Evolutionary conservation across 164 flowering plant species (phyloP).

Genomic region (Vitis amurensis): DNA sequence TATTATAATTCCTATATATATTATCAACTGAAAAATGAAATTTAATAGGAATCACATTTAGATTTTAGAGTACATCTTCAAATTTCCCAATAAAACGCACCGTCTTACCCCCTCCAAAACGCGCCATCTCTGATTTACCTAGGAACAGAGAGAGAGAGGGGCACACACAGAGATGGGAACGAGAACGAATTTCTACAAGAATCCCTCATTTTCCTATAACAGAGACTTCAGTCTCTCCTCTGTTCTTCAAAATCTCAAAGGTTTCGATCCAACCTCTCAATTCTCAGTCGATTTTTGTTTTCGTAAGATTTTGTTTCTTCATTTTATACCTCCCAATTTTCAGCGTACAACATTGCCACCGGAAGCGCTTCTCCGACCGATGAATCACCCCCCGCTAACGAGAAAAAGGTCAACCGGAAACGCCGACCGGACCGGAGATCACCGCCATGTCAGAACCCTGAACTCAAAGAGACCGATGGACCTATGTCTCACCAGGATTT

Average conservation of each 20-base stretch:
- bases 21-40: no score
- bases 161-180: slow-evolving; percentile 34
- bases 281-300: not conserved
- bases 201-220: slow-evolving; percentile 65
- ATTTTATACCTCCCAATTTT: slow-evolving; percentile 1
- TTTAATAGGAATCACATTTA: no score
- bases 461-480: slow-evolving; percentile 23
- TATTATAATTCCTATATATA: no score
- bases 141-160: no score
- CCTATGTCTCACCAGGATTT: slow-evolving; percentile 73
- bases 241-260: slow-evolving; percentile 70
- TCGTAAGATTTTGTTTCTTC: slow-evolving; percentile 6
- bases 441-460: slow-evolving; percentile 13
- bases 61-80: no score
- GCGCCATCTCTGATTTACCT: no score
- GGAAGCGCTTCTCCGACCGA: slow-evolving; percentile 47
- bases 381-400: slow-evolving; percentile 18
- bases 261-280: slow-evolving; percentile 16
- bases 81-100: no score
- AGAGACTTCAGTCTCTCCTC: slow-evolving; percentile 60
- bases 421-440: slow-evolving; percentile 36
- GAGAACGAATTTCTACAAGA: slow-evolving; percentile 73
- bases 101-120: no score
- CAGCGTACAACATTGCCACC: slow-evolving; percentile 67
- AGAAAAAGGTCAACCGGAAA: slow-evolving; percentile 20